A percentile compares a stretch with the other conserved stretches of the same genome.
Evolutionary conservation across 2,329 filamentous ascomycete genomes (phyloP).

Genomic region (Leptographium flavum): DNA sequence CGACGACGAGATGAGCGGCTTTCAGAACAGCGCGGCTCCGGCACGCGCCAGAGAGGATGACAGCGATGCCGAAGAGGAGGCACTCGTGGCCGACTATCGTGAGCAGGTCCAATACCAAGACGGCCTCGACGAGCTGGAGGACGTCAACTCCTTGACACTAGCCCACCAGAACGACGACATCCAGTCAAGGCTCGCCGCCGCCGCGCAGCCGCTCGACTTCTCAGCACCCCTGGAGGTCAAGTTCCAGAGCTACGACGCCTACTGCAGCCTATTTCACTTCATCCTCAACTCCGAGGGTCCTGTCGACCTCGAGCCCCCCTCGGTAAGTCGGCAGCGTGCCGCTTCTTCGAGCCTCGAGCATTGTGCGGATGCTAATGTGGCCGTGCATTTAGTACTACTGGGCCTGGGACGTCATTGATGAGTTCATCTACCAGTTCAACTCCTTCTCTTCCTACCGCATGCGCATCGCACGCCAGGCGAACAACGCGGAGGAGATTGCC

Average conservation of each 20-base stretch:
- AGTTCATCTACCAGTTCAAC: conserved; percentile 99
- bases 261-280: conserved; percentile 98
- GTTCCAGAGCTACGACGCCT: conserved; percentile 97
- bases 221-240: conserved; percentile 92
- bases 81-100: conserved; percentile 86
- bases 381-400: conserved; percentile 74
- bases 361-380: neutral
- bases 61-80: conserved; percentile 92
- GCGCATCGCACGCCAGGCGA: conserved; percentile 66
- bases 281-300: conserved; percentile 99
- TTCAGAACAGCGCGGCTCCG: conserved; percentile 46
- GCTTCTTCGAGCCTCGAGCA: conserved; percentile 10
- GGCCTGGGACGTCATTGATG: conserved; percentile 99
- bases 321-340: conserved; percentile 34
- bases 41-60: conserved; percentile 57
- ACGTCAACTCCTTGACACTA: conserved; percentile 53
- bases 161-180: conserved; percentile 76
- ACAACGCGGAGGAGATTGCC: conserved; percentile 85
- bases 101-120: conserved; percentile 94
- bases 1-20: conserved; percentile 36
- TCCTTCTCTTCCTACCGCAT: conserved; percentile 96
- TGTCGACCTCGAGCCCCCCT: conserved; percentile 90
- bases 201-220: conserved; percentile 90
- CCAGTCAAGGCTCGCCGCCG: conserved; percentile 78
- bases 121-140: conserved; percentile 68